Evolutionary conservation across 2,329 filamentous ascomycete species (phyloP).

Genomic region (Pseudogymnoascus verrucosus): DNA sequence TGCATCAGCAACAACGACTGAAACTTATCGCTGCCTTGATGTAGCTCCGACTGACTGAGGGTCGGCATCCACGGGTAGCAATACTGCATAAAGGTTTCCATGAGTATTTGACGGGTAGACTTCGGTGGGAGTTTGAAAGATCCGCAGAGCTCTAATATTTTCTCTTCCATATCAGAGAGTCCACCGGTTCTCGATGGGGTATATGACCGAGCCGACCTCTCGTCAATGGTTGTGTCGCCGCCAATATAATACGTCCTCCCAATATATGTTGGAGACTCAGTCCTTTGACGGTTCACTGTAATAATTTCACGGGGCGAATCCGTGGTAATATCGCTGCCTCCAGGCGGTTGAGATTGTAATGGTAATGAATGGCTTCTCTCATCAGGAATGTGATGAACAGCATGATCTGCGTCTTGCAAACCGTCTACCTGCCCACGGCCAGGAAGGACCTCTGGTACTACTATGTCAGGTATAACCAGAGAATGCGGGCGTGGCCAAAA

Average conservation of each 20-base stretch:
- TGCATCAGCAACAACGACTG: neutral
- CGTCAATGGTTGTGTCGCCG: neutral
- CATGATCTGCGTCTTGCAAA: neutral
- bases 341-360: neutral
- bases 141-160: neutral
- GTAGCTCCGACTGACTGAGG: neutral
- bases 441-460: neutral
- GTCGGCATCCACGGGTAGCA: neutral
- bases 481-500: neutral
- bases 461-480: neutral
- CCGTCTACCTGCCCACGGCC: neutral
- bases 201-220: constrained; percentile 8
- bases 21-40: neutral
- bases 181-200: neutral
- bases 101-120: neutral
- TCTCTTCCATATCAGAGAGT: neutral
- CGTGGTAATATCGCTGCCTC: neutral
- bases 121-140: neutral
- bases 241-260: constrained; percentile 5
- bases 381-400: neutral
- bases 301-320: neutral
- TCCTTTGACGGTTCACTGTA: neutral
- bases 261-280: constrained; percentile 9
- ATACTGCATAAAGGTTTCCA: neutral
- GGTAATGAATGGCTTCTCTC: neutral